Conservation (phyloP, 345 rosid species). For the Anastatica hierochuntica region DNA sequence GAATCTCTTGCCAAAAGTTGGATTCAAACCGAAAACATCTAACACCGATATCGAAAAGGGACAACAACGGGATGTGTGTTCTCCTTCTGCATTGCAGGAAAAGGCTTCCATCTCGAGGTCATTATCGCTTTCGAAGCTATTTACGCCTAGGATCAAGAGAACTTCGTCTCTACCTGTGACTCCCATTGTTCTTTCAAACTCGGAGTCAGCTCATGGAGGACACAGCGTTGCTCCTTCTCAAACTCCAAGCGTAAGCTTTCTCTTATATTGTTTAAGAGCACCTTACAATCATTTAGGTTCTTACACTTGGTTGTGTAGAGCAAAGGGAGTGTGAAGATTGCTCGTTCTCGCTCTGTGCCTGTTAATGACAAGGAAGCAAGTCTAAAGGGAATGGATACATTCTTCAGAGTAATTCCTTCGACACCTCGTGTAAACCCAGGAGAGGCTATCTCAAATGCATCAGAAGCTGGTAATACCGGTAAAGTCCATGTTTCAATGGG, state of each 20-base stretch:
- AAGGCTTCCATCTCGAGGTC: conserved; percentile 69
- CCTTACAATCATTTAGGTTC: neutral
- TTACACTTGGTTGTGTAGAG: conserved; percentile 37
- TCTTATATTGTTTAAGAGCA: neutral
- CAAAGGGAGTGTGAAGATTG: conserved; percentile 43
- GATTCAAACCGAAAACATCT: conserved; percentile 35
- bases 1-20: conserved; percentile 33
- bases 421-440: conserved; percentile 74
- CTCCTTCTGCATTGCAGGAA: conserved; percentile 34
- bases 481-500: neutral
- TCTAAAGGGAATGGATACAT: conserved; percentile 68
- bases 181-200: conserved; percentile 30
- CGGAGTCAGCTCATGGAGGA: conserved; percentile 40
- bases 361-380: conserved; percentile 51
- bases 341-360: conserved; percentile 84
- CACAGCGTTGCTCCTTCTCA: conserved; percentile 29
- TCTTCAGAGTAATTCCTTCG: conserved; percentile 77
- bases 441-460: conserved; percentile 27
- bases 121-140: conserved; percentile 64
- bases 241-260: conserved; percentile 47
- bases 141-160: conserved; percentile 72
- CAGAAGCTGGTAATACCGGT: conserved; percentile 43
- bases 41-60: conserved; percentile 50
- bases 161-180: conserved; percentile 78
- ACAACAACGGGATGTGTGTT: conserved; percentile 24